A percentile compares a stretch with the other conserved stretches of the same genome.
These are phyloP conservation scores for Ophiostoma tasmaniense DNA, from an alignment of 2,329 filamentous ascomycete species.

Conservation along the genomic window DNA sequence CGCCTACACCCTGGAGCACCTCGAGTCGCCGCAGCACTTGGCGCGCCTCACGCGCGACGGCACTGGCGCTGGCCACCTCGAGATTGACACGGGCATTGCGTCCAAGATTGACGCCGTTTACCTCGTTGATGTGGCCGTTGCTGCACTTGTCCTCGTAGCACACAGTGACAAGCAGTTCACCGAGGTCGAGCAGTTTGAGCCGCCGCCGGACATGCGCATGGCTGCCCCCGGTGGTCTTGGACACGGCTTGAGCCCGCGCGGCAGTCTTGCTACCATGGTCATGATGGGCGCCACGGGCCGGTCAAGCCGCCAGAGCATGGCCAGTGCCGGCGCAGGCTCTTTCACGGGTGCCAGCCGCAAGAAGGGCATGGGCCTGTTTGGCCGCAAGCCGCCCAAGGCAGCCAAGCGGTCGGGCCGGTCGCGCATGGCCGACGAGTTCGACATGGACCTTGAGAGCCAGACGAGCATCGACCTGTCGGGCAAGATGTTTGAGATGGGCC, in stretches of 20 bases:
- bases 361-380: conserved; percentile 8
- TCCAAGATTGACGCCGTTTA: conserved; percentile 53
- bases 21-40: conserved; percentile 52
- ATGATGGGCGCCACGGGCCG: conserved; percentile 22
- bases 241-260: conserved; percentile 7
- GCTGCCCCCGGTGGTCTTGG: not conserved
- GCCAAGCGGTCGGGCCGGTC: conserved; percentile 20
- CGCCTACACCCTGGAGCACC: conserved; percentile 58
- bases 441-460: conserved; percentile 57
- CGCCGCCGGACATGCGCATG: conserved; percentile 37
- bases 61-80: conserved; percentile 50
- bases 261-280: conserved; percentile 22
- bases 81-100: conserved; percentile 53
- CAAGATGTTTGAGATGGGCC: conserved; percentile 31
- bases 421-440: conserved; percentile 46
- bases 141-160: conserved; percentile 52
- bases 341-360: conserved; percentile 15
- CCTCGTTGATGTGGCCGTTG: conserved; percentile 53
- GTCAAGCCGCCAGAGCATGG: conserved; percentile 26
- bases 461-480: conserved; percentile 36
- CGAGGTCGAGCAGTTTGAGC: conserved; percentile 47
- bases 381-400: conserved; percentile 19
- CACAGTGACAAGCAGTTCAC: conserved; percentile 46
- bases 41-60: conserved; percentile 53
- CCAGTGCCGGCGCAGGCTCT: not conserved